These are phyloP conservation scores for Dictyostelium citrinum DNA, from an alignment of 78 protist genomes.

Conservation along the genomic window DNA sequence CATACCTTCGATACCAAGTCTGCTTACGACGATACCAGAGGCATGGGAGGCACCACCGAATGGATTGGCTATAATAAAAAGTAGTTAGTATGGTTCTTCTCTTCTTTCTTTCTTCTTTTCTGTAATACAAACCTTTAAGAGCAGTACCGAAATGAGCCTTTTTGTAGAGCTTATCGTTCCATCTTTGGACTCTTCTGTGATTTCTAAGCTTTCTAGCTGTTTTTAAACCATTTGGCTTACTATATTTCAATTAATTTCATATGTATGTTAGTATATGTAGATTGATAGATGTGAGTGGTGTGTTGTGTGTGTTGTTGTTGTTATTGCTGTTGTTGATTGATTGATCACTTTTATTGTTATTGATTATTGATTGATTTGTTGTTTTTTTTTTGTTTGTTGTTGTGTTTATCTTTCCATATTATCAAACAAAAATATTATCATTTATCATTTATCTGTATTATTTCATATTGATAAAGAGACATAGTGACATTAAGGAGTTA, in stretches of 20 bases:
- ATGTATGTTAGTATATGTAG: background rate
- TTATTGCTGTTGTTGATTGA: too few species aligned
- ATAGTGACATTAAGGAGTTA: background rate
- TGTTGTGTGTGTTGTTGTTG: background rate
- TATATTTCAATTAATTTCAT: background rate
- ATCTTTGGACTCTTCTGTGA: constrained; percentile 87
- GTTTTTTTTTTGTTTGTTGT: too few species aligned
- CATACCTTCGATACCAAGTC: constrained; percentile 99
- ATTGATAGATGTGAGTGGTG: background rate
- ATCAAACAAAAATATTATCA: too few species aligned
- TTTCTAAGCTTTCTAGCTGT: constrained; percentile 89
- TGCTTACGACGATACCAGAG: constrained; percentile 97
- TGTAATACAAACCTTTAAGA: constrained; percentile 77
- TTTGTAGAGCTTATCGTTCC: constrained; percentile 99
- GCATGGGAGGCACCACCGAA: constrained; percentile 99
- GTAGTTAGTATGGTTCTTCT: background rate
- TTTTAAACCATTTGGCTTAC: constrained; percentile 83
- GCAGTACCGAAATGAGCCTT: constrained; percentile 92
- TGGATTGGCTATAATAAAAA: constrained; percentile 88
- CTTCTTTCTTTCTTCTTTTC: background rate
- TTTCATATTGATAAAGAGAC: background rate
- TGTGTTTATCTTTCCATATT: too few species aligned
- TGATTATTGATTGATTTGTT: too few species aligned
- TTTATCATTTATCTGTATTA: background rate
- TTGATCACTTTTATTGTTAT: too few species aligned